Evolutionary conservation across 176 grass and related monocot species (phyloP), one percentile per base, ranked within the genome.

Genomic region (Oryza officinalis): DNA sequence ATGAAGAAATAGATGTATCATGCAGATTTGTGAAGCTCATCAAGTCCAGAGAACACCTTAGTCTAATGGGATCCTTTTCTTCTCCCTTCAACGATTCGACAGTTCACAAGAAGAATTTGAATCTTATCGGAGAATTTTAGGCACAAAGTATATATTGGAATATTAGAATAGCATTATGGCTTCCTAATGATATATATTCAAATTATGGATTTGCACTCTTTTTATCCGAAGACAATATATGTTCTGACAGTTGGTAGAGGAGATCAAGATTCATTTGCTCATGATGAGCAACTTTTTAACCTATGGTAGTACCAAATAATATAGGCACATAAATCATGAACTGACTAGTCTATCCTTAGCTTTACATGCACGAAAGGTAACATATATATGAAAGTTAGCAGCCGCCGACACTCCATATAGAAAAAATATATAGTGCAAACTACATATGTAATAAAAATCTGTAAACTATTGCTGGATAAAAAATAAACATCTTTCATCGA

Each of bases 251-350:
- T 54, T 74, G 70, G 77, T 80, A 61, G 28, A 65, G 30, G 26
- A 23, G 10, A 74, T n/a, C n/a, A 4, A 61, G 54, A 75, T 68
- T 45, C 78, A 81, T 40, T 76, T 75, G 78, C 66, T 32, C 26
- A 67, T 46, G 70, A 45, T 18, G 27, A 22, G 31, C 35, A 78
- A 38, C 81, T 75, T 22, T 38, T 22, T 26, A 30, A 27, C 0
- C 6, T 20, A 75, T 65, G 76, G 84, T 18, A 81, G 78, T 87
- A 86, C 22, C 17, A 72, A 86, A 86, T 25, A 61, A 25, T 61
- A 47, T 86, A 65, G 65, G 52, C 13, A 43, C 63, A 69, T 27
- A 76, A 17, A 76, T 27, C 33, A 35, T 35, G 26, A 60, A 74
- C 11, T 64, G 22, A n/a, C 57, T 60, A 60, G 23, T 60, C 57